These are phyloP conservation scores for Clavispora phyllophila DNA, from an alignment of 805 yeast species.

Conservation along the genomic window DNA sequence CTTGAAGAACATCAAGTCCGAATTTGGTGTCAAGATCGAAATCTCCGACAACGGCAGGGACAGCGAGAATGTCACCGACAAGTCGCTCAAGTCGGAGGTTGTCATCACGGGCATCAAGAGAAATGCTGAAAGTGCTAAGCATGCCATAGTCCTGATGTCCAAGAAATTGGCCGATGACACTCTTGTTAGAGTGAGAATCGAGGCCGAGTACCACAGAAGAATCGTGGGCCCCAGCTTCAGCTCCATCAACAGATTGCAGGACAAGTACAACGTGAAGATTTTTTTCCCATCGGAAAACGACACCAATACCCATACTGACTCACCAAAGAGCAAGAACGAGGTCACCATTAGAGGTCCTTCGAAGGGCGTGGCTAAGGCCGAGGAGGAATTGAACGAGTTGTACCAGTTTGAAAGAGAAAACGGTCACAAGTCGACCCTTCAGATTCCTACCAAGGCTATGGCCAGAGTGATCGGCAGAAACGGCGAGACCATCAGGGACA, in stretches of 20 bases:
- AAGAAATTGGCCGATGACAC: slow-evolving; percentile 81
- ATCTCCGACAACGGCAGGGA: slow-evolving; percentile 47
- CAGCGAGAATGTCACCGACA: slow-evolving; percentile 20
- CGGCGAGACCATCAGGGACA: slow-evolving; percentile 79
- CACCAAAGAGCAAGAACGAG: slow-evolving; percentile 51
- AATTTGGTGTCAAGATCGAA: slow-evolving; percentile 73
- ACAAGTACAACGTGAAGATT: slow-evolving; percentile 78
- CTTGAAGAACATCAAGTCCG: slow-evolving; percentile 61
- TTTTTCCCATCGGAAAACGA: slow-evolving; percentile 55
- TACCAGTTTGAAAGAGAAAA: slow-evolving; percentile 83
- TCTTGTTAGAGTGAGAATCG: slow-evolving; percentile 60
- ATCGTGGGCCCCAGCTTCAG: slow-evolving; percentile 81
- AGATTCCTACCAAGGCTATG: slow-evolving; percentile 69
- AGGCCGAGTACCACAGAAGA: slow-evolving; percentile 71
- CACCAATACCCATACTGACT: slow-evolving; percentile 22
- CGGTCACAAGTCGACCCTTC: slow-evolving; percentile 59
- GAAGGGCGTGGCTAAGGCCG: slow-evolving; percentile 77
- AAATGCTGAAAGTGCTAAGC: slow-evolving; percentile 69
- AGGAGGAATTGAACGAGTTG: slow-evolving; percentile 78
- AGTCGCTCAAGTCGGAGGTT: slow-evolving; percentile 40
- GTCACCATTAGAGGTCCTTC: slow-evolving; percentile 83
- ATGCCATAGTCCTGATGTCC: slow-evolving; percentile 51
- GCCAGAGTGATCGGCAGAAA: slow-evolving; percentile 84
- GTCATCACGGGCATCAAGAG: slow-evolving; percentile 64
- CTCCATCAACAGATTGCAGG: slow-evolving; percentile 79